phyloP scores from a whole-genome alignment of 1,284 basidiomycete species.

The Cerioporus squamosus region DNA sequence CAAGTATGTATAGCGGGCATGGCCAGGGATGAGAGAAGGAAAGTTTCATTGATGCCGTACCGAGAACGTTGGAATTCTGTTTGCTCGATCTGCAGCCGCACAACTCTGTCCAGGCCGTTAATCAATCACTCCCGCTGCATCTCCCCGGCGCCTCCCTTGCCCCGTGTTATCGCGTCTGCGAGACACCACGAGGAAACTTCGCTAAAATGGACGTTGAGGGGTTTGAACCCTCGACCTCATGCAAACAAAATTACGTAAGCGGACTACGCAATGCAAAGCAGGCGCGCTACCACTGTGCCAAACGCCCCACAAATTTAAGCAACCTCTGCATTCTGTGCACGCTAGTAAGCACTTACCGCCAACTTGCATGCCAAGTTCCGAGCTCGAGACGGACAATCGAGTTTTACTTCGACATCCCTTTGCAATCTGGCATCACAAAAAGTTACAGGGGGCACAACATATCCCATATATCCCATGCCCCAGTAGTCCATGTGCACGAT shows the following conservation, averaged over 20 bases:
- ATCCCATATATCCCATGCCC: too few species aligned
- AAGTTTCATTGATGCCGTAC: constrained; percentile 26
- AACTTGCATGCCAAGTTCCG: too few species aligned
- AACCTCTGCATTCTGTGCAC: too few species aligned
- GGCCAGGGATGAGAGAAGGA: constrained; percentile 1
- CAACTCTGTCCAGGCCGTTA: constrained; percentile 22
- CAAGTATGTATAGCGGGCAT: constrained; percentile 1
- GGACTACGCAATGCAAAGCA: constrained; percentile 24
- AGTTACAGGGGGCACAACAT: too few species aligned
- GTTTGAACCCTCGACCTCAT: constrained; percentile 35
- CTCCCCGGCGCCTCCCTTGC: constrained; percentile 11
- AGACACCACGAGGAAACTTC: too few species aligned
- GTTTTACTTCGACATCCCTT: too few species aligned
- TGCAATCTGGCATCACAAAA: too few species aligned
- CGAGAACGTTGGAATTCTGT: constrained; percentile 22
- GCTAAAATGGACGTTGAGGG: constrained; percentile 29
- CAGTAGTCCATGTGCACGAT: too few species aligned
- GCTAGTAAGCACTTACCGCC: too few species aligned
- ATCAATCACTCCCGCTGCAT: constrained; percentile 35
- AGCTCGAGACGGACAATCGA: too few species aligned
- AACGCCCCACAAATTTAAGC: constrained; percentile 27
- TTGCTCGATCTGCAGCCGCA: constrained; percentile 23
- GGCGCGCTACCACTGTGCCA: constrained; percentile 34
- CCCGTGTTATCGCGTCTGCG: constrained; percentile 1
- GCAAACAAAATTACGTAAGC: constrained; percentile 12